Base-by-base conservation (phyloP, 176 grass and related monocot species). In the Elaeis guineensis region DNA sequence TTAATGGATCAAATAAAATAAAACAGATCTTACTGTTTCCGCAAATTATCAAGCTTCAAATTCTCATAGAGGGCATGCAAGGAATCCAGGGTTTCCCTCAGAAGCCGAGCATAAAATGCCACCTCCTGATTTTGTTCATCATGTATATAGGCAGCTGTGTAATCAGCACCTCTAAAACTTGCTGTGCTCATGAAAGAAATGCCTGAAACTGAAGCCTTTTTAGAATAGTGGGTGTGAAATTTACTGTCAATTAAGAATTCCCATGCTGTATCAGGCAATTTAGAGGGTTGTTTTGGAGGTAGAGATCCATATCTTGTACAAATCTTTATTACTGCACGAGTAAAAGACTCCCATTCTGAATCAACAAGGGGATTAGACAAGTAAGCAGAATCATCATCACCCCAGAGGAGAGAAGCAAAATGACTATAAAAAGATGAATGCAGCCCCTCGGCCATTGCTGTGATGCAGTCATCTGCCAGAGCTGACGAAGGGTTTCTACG, bases 41-140 rank as follows among this genome's bases (percentile, higher is more conserved):
- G 77, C 61, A 96, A 75, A 62, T 74, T 84, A 71, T 96, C 87
- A 66, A 96, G 68, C 75, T 96, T 96, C 54, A 96, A 72, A 66
- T 78, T 96, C 78, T 96, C 91, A 59, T 96, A 96, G 53, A 90
- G 76, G 19, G 83, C 83, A 84, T 96, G 91, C 58, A 96, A 75
- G 64, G 83, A 85, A 39, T 85, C 77, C 75, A 96, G 70, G 75
- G 65, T 82, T 74, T 85, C 86, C 30, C 65, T 75, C 63, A 85
- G 75, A 75, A 96, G 77, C 51, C n/a, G 75, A 72, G 72, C 62
- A 71, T 82, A 79, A 74, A 84, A 87, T 75, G 67, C 63, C 29
- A 62, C 50, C 25, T 82, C 83, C 54, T 75, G 24, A 65, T 29
- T 75, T 55, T 78, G 58, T 5, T 68, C 70, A 54, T 89, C 81